Percentiles rank a stretch among this genome's conserved stretches.
Conservation (phyloP, 192 early-diverging fungal genomes). For the Funneliformis mosseae region DNA sequence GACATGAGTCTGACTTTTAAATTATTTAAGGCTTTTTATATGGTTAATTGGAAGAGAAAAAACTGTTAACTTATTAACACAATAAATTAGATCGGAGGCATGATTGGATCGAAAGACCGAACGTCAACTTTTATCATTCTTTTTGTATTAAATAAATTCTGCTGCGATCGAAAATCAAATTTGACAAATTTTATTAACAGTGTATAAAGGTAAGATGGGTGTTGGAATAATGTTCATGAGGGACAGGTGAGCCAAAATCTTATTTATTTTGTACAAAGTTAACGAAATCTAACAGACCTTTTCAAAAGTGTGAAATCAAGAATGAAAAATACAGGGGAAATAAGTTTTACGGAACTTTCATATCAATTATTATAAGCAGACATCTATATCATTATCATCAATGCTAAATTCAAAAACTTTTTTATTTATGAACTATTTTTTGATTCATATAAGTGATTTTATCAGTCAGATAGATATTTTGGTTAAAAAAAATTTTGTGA, state of each 20-base stretch:
- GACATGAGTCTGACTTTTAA: slow-evolving; percentile 73
- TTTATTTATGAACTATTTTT: too few species aligned
- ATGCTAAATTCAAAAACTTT: slow-evolving; percentile 74
- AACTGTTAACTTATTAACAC: too few species aligned
- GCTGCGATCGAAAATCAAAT: slow-evolving; percentile 73
- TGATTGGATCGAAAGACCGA: slow-evolving; percentile 86
- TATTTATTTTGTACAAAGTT: too few species aligned
- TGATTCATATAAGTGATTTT: too few species aligned
- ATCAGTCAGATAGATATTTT: too few species aligned
- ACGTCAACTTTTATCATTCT: slow-evolving; percentile 64
- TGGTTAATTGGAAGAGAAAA: too few species aligned
- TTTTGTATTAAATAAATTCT: slow-evolving; percentile 62
- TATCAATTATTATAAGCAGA: slow-evolving; percentile 93
- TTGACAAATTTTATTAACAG: slow-evolving; percentile 62
- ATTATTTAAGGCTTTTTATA: too few species aligned
- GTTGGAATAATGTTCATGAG: slow-evolving; percentile 84
- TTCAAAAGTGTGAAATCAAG: slow-evolving; percentile 76
- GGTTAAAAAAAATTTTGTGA: too few species aligned
- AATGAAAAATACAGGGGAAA: slow-evolving; percentile 76
- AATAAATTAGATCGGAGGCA: slow-evolving; percentile 70
- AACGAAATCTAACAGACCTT: not conserved
- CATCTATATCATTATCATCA: slow-evolving; percentile 67
- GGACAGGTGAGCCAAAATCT: slow-evolving; percentile 61
- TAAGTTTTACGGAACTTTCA: slow-evolving; percentile 95
- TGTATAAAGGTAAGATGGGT: slow-evolving; percentile 53